phyloP scores from a whole-genome alignment of 2,329 filamentous ascomycete genomes.

The Exserohilum rostratum region DNA sequence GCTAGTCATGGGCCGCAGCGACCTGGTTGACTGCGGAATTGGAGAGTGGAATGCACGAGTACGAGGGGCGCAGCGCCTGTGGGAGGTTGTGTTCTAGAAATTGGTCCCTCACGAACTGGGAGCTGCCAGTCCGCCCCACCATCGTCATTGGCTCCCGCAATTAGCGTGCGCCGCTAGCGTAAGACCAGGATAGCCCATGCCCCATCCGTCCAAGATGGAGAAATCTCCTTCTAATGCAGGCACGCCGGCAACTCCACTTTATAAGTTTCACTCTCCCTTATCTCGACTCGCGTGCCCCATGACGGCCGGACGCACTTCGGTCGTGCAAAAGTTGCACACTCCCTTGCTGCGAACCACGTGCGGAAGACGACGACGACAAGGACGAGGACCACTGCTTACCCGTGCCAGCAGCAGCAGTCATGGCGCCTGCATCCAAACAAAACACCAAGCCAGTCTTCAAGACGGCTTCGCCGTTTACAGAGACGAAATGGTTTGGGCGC shows the following conservation, averaged over 20 bases:
- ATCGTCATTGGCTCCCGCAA: slow-evolving; percentile 15
- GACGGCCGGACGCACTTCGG: slow-evolving; percentile 10
- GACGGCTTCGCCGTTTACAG: slow-evolving; percentile 69
- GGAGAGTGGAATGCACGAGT: neutral
- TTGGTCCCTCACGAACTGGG: neutral
- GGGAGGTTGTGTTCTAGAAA: neutral
- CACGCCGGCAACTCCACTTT: slow-evolving; percentile 16
- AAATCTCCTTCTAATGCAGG: slow-evolving; percentile 19
- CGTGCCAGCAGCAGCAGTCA: slow-evolving; percentile 2
- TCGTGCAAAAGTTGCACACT: neutral
- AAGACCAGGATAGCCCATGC: slow-evolving; percentile 8
- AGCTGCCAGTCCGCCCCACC: slow-evolving; percentile 6
- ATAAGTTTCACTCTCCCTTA: slow-evolving; percentile 1
- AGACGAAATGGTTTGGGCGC: slow-evolving; percentile 62
- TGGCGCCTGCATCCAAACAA: slow-evolving; percentile 35
- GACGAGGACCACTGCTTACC: neutral
- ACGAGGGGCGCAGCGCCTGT: slow-evolving; percentile 1
- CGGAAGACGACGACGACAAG: neutral
- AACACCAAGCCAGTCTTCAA: slow-evolving; percentile 63
- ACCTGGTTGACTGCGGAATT: neutral
- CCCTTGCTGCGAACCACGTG: neutral
- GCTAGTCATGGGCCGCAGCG: slow-evolving; percentile 32
- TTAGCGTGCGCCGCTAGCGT: slow-evolving; percentile 8
- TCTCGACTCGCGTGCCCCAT: neutral
- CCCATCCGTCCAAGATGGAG: slow-evolving; percentile 2